Evolutionary conservation across 2,329 filamentous ascomycete species (phyloP).

Genomic region (Blastomyces emzantsi): DNA sequence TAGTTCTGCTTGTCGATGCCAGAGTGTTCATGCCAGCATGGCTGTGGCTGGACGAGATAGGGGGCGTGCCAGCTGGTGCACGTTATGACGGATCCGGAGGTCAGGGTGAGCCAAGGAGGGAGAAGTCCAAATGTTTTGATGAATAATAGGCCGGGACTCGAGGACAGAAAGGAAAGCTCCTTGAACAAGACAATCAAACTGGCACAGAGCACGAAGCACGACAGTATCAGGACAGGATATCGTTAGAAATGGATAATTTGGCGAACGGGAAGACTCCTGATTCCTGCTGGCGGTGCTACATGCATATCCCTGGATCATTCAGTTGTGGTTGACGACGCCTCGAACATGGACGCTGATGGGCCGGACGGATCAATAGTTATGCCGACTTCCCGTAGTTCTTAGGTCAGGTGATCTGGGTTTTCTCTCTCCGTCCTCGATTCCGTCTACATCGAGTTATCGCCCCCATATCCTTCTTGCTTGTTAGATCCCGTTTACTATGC

Average conservation of each 20-base stretch:
- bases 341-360: neutral
- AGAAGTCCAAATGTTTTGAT: neutral
- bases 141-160: too few relatives aligned
- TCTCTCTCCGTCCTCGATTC: too few relatives aligned
- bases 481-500: too few relatives aligned
- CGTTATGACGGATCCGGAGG: neutral
- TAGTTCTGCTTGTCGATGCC: conserved; percentile 1
- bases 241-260: neutral
- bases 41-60: neutral
- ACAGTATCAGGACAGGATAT: neutral
- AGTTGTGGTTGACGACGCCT: neutral
- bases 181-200: neutral
- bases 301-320: neutral
- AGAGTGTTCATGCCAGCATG: conserved; percentile 1
- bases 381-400: neutral
- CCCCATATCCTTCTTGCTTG: too few relatives aligned
- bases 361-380: neutral
- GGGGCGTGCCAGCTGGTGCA: neutral
- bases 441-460: too few relatives aligned
- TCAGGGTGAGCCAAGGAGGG: neutral
- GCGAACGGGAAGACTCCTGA: neutral
- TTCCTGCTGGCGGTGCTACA: neutral
- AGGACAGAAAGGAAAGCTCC: neutral
- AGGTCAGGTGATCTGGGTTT: neutral
- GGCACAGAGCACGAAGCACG: neutral